These are phyloP conservation scores for Leavenworthia alabamica DNA, from an alignment of 345 rosid species.

Conservation along the genomic window DNA sequence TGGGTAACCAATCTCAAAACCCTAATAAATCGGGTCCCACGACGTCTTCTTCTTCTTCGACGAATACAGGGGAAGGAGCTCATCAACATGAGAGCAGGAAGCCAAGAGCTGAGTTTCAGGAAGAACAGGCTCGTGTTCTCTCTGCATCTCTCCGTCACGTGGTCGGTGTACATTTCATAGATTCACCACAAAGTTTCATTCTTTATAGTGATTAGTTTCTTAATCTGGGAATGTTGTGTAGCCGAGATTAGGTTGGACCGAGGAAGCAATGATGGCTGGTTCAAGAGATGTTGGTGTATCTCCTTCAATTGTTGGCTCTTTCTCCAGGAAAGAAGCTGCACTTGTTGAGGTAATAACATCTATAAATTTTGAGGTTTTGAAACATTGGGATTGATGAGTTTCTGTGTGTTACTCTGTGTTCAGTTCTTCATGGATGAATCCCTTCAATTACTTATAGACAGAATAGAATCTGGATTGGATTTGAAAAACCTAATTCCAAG, in stretches of 20 bases:
- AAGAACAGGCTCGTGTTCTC: constrained; percentile 75
- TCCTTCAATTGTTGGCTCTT: constrained; percentile 82
- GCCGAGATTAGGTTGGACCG: constrained; percentile 75
- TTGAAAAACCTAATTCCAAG: constrained; percentile 55
- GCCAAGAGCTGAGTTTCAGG: constrained; percentile 50
- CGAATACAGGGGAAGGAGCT: constrained; percentile 37
- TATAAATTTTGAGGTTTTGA: background rate
- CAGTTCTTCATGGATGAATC: constrained; percentile 92
- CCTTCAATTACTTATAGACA: constrained; percentile 67
- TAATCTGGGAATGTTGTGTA: constrained; percentile 23
- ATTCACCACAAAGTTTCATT: background rate
- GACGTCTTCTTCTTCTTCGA: constrained; percentile 30
- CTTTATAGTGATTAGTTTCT: background rate
- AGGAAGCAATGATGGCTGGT: constrained; percentile 86
- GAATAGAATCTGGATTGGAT: constrained; percentile 53
- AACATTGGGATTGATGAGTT: background rate
- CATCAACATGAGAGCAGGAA: constrained; percentile 36
- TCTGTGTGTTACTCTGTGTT: constrained; percentile 16
- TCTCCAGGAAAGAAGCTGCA: constrained; percentile 81
- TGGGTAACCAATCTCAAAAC: constrained; percentile 10
- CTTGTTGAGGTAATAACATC: constrained; percentile 64
- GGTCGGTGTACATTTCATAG: constrained; percentile 33
- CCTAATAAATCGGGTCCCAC: constrained; percentile 30
- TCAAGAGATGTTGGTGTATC: constrained; percentile 83
- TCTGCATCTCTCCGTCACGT: constrained; percentile 75